phyloP scores from a whole-genome alignment of 352 stramenopile genomes.

The Pythium guiyangense region DNA sequence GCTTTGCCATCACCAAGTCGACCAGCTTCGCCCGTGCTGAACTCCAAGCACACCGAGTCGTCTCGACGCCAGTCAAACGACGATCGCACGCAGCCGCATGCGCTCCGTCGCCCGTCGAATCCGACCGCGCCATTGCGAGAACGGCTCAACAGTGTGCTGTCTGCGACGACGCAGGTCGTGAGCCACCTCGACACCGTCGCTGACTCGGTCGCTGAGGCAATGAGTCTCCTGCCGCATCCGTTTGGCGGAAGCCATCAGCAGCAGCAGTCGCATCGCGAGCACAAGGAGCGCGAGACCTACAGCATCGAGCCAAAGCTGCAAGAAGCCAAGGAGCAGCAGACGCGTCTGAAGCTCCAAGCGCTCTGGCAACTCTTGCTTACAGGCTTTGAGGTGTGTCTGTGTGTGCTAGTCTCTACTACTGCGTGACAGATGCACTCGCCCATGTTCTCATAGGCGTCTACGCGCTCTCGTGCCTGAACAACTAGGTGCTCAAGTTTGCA shows the following conservation, averaged over 20 bases:
- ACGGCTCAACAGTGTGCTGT: constrained; percentile 21
- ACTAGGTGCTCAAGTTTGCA: constrained; percentile 36
- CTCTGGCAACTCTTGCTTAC: constrained; percentile 56
- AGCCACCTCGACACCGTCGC: constrained; percentile 18
- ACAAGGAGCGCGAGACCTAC: constrained; percentile 23
- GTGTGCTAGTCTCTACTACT: not conserved
- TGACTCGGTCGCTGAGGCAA: constrained; percentile 27
- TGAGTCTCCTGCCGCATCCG: constrained; percentile 25
- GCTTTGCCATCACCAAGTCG: not conserved
- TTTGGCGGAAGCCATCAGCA: constrained; percentile 9
- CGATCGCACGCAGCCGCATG: constrained; percentile 1
- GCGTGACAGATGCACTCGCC: not conserved
- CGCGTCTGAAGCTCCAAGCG: constrained; percentile 34
- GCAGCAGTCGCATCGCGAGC: not conserved
- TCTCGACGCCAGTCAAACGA: constrained; percentile 11
- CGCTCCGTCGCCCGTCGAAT: constrained; percentile 3
- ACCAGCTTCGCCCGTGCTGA: not conserved
- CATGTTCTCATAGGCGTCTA: not conserved
- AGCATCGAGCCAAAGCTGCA: constrained; percentile 18
- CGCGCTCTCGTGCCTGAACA: not conserved
- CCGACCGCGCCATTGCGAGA: constrained; percentile 14
- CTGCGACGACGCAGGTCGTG: constrained; percentile 20
- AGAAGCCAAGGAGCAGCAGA: constrained; percentile 25
- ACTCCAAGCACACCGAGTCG: not conserved
- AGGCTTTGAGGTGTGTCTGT: constrained; percentile 40